Base-by-base conservation (phyloP, 2,329 filamentous ascomycete genomes). In the Stagonosporopsis vannaccii region DNA sequence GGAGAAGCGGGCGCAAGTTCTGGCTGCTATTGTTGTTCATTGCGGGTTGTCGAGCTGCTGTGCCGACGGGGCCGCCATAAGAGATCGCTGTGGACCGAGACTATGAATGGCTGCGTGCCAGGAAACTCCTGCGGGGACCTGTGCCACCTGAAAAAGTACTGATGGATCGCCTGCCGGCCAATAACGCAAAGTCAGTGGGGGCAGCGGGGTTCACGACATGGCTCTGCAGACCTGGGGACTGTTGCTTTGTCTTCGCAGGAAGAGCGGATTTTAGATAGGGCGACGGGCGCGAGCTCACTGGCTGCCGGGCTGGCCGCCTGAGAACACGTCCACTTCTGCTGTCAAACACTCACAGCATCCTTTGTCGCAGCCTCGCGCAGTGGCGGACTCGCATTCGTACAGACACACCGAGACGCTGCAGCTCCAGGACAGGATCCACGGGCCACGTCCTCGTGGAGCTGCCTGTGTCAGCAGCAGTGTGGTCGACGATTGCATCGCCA, bases 1-100 rank as follows among this genome's bases (percentile, higher is more conserved):
- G 59, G 11, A 59, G 44, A 13, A 58, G 54, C 26, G 48, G 49
- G 17, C 54, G 49, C 7, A 52, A 17, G 12, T 13, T 30, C 13
- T 32, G 28, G 30, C 19, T 51, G 37, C 20, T 40, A 43, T 52
- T 57, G 41, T 56, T 56, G 41, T 56, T 56, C 53, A 56, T 56
- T 1, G 53, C 37, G 30, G 17, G 30, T 22, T 51, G 30, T 56
- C 39, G 53, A 56, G 28, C 17, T 26, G 42, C 35, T 51, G 47
- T 30, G 42, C 47, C 47, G 40, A 50, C 28, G 35, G 41, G 23
- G 30, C 30, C 17, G 25, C 47, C 47, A 47, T 39, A 51, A 51
- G 37, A 56, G 36, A 19, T 42, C 41, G 35, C 32, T 28, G 26
- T 25, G 32, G 30, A 43, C 45, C 23, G 26, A 20, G 41, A 11